Evolutionary conservation across 139 green algal species (phyloP).

Genomic region (Desmodesmus armatus): DNA sequence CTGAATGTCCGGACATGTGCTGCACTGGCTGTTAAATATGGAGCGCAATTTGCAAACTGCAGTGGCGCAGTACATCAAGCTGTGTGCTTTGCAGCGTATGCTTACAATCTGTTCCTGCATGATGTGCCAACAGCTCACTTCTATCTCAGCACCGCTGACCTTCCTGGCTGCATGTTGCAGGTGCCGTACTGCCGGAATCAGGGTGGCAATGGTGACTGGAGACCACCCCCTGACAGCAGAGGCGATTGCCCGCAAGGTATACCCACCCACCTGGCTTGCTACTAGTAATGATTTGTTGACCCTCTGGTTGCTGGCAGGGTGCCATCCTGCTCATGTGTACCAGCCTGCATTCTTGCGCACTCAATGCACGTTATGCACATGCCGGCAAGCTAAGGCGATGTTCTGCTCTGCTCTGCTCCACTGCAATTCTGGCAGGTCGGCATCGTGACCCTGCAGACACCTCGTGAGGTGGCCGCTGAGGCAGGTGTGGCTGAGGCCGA

Average conservation of each 20-base stretch:
- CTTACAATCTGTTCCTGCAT: background rate
- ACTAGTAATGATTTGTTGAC: too few relatives aligned
- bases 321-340: too few relatives aligned
- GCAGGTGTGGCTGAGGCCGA: slow-evolving; percentile 37
- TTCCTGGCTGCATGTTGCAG: slow-evolving; percentile 12
- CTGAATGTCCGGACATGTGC: too few relatives aligned
- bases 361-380: background rate
- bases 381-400: background rate
- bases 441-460: slow-evolving; percentile 54
- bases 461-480: slow-evolving; percentile 56
- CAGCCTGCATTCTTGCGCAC: too few relatives aligned
- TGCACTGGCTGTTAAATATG: too few relatives aligned
- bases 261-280: too few relatives aligned
- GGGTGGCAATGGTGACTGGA: slow-evolving; percentile 87
- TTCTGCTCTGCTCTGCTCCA: background rate
- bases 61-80: too few relatives aligned
- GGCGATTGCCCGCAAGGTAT: slow-evolving; percentile 73
- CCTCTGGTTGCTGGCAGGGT: too few relatives aligned
- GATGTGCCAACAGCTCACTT: background rate
- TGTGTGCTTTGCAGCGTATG: background rate
- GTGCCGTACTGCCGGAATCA: slow-evolving; percentile 63
- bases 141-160: background rate
- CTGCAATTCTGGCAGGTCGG: slow-evolving; percentile 38
- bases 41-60: too few relatives aligned
- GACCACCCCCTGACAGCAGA: slow-evolving; percentile 84